Conservation (phyloP, 306 rosid genomes). For the Oxytropis ochrocephala region DNA sequence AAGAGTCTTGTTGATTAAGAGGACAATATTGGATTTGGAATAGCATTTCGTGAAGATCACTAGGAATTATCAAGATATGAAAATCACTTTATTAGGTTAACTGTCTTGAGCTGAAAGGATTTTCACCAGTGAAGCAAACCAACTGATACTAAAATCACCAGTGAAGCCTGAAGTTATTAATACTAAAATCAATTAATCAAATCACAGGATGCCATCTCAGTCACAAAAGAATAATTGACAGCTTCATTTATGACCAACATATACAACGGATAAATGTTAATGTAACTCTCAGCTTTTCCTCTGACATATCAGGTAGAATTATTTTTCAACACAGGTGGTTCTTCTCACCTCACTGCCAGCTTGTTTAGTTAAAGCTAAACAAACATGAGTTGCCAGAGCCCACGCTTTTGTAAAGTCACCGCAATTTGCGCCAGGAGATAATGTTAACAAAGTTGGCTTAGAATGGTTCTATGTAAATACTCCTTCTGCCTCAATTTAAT, state of each 20-base stretch:
- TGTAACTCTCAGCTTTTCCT: background rate
- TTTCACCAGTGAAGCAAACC: background rate
- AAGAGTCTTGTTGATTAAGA: background rate
- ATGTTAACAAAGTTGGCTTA: background rate
- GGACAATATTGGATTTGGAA: background rate
- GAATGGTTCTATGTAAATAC: background rate
- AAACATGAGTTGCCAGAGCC: background rate
- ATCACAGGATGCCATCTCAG: constrained; percentile 1
- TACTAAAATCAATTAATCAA: background rate
- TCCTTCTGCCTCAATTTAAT: no score
- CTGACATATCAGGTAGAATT: background rate
- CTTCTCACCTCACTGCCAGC: background rate
- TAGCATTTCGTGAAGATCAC: background rate
- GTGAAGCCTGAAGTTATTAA: background rate
- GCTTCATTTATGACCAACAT: background rate
- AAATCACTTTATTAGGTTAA: background rate
- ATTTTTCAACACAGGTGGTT: background rate
- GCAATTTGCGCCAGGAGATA: background rate
- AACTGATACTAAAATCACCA: no score
- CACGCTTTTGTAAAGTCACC: background rate
- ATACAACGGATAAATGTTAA: background rate
- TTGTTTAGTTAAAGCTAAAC: background rate
- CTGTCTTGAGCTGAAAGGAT: background rate
- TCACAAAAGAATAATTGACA: background rate
- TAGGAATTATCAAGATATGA: background rate